Conservation (phyloP, 495 filamentous ascomycete species). For the Xylaria venustula region DNA sequence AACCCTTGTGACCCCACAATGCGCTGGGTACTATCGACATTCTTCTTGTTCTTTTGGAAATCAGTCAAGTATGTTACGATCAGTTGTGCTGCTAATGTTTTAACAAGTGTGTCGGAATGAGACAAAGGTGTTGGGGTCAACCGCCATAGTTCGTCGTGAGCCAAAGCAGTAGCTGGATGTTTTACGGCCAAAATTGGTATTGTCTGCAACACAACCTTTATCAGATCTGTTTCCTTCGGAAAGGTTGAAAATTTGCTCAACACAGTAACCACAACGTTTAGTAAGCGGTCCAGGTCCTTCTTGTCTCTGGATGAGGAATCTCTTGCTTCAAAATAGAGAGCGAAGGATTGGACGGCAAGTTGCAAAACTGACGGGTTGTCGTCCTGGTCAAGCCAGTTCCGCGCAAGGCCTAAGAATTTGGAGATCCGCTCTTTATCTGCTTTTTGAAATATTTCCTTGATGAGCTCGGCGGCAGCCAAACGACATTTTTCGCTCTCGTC, state of each 20-base stretch:
- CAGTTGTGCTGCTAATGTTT: slow-evolving; percentile 73
- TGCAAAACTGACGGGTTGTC: slow-evolving; percentile 67
- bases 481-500: slow-evolving; percentile 86
- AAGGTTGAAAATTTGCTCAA: slow-evolving; percentile 43
- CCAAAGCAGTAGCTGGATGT: slow-evolving; percentile 60
- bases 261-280: slow-evolving; percentile 43
- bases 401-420: slow-evolving; percentile 65
- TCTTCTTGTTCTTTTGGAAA: slow-evolving; percentile 62
- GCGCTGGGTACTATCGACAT: slow-evolving; percentile 55
- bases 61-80: slow-evolving; percentile 74
- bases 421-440: slow-evolving; percentile 70
- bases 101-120: slow-evolving; percentile 72
- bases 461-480: slow-evolving; percentile 73
- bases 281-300: slow-evolving; percentile 55
- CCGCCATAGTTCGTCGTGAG: slow-evolving; percentile 62
- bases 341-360: slow-evolving; percentile 75
- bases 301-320: slow-evolving; percentile 54
- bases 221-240: slow-evolving; percentile 66
- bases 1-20: slow-evolving; percentile 70
- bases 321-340: slow-evolving; percentile 74
- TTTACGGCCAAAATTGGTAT: slow-evolving; percentile 66
- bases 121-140: slow-evolving; percentile 63
- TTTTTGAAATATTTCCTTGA: slow-evolving; percentile 76
- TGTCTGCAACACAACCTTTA: slow-evolving; percentile 70
- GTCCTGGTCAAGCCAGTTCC: slow-evolving; percentile 72